Evolutionary conservation across 192 early-diverging fungal species (phyloP).

Genomic region (Allomyces macrogynus): DNA sequence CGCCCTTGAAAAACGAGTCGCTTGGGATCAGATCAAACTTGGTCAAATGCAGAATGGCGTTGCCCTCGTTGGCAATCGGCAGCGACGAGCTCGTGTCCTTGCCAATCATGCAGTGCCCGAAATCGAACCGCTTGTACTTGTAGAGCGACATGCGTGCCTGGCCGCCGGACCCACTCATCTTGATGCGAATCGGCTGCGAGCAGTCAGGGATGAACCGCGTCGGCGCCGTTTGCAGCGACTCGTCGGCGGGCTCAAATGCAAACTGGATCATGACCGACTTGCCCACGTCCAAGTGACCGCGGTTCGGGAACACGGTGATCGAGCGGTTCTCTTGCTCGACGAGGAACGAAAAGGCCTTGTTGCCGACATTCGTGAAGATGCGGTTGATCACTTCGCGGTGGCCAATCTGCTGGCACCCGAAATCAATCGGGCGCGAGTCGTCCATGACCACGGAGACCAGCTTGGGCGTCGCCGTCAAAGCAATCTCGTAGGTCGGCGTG

Average conservation of each 20-base stretch:
- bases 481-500: constrained; percentile 26
- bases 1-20: constrained; percentile 37
- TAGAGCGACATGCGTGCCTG: constrained; percentile 29
- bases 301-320: constrained; percentile 18
- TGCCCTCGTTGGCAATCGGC: constrained; percentile 43
- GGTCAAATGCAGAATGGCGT: constrained; percentile 33
- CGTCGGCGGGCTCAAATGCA: constrained; percentile 28
- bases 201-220: constrained; percentile 35
- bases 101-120: constrained; percentile 46
- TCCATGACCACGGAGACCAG: constrained; percentile 32
- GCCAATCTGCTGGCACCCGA: constrained; percentile 35
- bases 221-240: constrained; percentile 24
- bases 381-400: constrained; percentile 27
- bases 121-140: constrained; percentile 36
- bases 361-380: constrained; percentile 36
- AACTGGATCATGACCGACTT: constrained; percentile 25
- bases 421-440: constrained; percentile 33
- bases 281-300: constrained; percentile 26
- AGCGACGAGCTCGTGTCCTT: constrained; percentile 35
- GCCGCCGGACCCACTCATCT: constrained; percentile 38
- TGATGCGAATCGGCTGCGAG: constrained; percentile 35
- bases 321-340: constrained; percentile 22
- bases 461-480: constrained; percentile 39
- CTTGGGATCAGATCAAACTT: constrained; percentile 30
- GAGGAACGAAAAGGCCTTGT: constrained; percentile 26